Base-by-base conservation (phyloP, 129 eudicot genomes). In the Pseudognaphalium luteoalbum region DNA sequence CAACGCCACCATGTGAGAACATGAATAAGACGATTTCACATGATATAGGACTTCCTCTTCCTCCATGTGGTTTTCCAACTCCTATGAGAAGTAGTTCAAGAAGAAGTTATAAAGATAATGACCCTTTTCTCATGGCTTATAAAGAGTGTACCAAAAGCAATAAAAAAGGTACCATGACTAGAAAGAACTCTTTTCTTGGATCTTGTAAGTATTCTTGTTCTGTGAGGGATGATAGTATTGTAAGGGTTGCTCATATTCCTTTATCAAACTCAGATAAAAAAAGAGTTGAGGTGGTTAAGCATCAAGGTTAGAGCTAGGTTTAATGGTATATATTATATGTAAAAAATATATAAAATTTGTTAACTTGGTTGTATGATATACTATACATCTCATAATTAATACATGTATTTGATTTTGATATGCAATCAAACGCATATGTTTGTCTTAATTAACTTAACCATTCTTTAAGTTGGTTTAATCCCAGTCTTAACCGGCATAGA, bases 111-210 rank as follows among this genome's bases (percentile, higher is more conserved):
- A 79, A 78, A 76, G 81, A 79, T 1, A 25, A 85, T 61, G 96
- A 89, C 78, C 96, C 96, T 21, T 89, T 89, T 85, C 81, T 89
- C 25, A 83, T 74, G 30, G 96, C 96, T 33, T 87, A 85, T 68
- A 82, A 81, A 68, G 89, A 87, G 83, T 86, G 88, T 68, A 87
- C 92, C 16, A 89, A 85, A 71, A 76, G 85, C 81, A 73, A 30
- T 56, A 73, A 59, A 67, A 82, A 85, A 74, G 79, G 83, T 68
- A 51, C 22, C 21, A 56, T 69, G 47, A 72, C 66, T 41, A 81
- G 71, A 77, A 89, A 75, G 65, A 86, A 64, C 20, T 76, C 82
- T 35, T 41, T 81, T 58, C 19, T 78, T 41, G 85, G 86, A 64
- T 89, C 91, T 19, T 87, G 96, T 28, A 89, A 87, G 80, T 34